Conservation (phyloP, 352 stramenopile genomes). For the Pythium volutum region DNA sequence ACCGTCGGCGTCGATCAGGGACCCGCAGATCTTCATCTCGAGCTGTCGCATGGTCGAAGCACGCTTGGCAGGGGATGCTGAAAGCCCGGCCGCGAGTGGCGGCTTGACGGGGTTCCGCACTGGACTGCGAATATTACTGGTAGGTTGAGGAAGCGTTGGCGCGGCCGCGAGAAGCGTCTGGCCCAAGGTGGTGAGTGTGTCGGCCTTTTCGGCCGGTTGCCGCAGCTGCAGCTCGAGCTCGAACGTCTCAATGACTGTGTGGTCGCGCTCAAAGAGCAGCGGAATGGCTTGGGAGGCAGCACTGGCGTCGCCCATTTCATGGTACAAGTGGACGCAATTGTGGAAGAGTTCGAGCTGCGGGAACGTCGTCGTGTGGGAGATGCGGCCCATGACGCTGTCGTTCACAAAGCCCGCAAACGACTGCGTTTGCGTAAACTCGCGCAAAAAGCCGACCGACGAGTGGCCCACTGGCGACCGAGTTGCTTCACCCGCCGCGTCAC, state of each 20-base stretch:
- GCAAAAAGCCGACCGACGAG: constrained; percentile 30
- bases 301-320: constrained; percentile 30
- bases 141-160: not conserved
- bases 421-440: constrained; percentile 60
- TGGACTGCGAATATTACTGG: constrained; percentile 7
- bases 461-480: not conserved
- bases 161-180: not conserved
- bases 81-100: not conserved
- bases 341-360: constrained; percentile 54
- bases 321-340: constrained; percentile 55
- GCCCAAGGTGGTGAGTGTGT: not conserved
- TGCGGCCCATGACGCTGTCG: constrained; percentile 45
- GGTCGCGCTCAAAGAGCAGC: constrained; percentile 58
- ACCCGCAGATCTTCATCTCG: constrained; percentile 30
- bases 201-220: not conserved
- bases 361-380: constrained; percentile 32
- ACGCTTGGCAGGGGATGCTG: constrained; percentile 14
- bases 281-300: constrained; percentile 30
- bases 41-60: constrained; percentile 21
- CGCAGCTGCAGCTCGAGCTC: constrained; percentile 32
- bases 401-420: constrained; percentile 63
- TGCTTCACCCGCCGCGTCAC: constrained; percentile 17
- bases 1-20: not conserved
- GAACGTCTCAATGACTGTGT: constrained; percentile 31
- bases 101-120: constrained; percentile 15